Conservation (phyloP, 2,329 filamentous ascomycete genomes). For the Aspergillus sp. region DNA sequence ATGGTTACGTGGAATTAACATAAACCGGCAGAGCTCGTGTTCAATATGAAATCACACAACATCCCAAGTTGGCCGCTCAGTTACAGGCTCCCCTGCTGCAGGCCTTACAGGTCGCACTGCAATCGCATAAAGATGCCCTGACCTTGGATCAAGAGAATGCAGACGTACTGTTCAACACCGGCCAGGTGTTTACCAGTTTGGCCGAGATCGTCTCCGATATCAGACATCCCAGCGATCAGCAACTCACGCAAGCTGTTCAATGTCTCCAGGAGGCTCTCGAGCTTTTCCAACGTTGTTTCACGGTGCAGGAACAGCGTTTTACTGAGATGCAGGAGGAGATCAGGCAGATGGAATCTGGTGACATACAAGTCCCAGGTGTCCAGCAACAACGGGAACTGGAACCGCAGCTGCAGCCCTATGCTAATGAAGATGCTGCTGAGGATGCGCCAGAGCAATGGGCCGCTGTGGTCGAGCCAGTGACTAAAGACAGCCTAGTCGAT, state of each 20-base stretch:
- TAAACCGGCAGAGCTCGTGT: conserved; percentile 51
- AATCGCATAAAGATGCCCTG: conserved; percentile 58
- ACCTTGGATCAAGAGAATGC: conserved; percentile 55
- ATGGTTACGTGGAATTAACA: conserved; percentile 4
- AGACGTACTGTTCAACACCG: conserved; percentile 65
- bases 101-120: conserved; percentile 54
- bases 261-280: conserved; percentile 56
- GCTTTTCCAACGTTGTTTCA: conserved; percentile 52
- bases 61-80: conserved; percentile 55
- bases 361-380: conserved; percentile 7
- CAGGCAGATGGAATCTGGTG: conserved; percentile 29
- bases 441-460: conserved; percentile 53
- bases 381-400: conserved; percentile 9
- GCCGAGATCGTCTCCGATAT: conserved; percentile 54
- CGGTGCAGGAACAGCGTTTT: conserved; percentile 46
- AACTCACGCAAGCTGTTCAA: conserved; percentile 43
- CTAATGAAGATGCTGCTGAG: neutral
- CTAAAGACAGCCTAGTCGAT: conserved; percentile 58
- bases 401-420: conserved; percentile 5
- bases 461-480: conserved; percentile 60
- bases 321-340: conserved; percentile 41
- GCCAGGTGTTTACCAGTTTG: conserved; percentile 60
- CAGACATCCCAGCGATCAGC: conserved; percentile 38
- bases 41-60: conserved; percentile 63
- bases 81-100: conserved; percentile 49